A percentile compares a stretch with the other conserved stretches of the same genome.
phyloP scores from a whole-genome alignment of 2,329 filamentous ascomycete genomes.

The Botryosphaeria dothidea region DNA sequence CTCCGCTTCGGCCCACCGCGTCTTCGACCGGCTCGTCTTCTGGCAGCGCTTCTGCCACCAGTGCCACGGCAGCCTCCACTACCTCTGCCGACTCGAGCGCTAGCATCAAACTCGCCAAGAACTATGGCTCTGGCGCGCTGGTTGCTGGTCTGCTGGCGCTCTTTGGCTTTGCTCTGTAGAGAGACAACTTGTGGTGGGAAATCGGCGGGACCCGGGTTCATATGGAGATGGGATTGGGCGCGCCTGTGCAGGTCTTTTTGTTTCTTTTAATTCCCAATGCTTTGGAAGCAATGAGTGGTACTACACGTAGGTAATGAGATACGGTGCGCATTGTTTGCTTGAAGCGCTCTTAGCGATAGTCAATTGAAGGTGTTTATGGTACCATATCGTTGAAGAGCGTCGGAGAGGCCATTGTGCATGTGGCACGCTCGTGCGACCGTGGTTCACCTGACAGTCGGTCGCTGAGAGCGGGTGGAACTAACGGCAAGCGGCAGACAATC shows the following conservation, averaged over 20 bases:
- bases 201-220: neutral
- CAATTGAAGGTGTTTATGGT: neutral
- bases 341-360: neutral
- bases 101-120: constrained; percentile 48
- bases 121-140: constrained; percentile 55
- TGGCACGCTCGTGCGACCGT: neutral
- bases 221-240: neutral
- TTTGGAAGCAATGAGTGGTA: constrained; percentile 13
- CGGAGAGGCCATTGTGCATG: neutral
- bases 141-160: constrained; percentile 56
- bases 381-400: neutral
- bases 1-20: constrained; percentile 27
- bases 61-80: constrained; percentile 31
- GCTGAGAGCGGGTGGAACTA: neutral
- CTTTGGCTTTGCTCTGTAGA: constrained; percentile 60
- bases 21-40: constrained; percentile 19
- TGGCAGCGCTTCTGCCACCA: constrained; percentile 20
- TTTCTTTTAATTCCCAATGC: constrained; percentile 8
- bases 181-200: neutral
- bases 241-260: neutral
- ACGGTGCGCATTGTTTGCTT: constrained; percentile 13
- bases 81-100: constrained; percentile 39
- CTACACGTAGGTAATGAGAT: constrained; percentile 19
- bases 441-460: neutral
- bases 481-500: neutral